Conservation (phyloP, 2,329 filamentous ascomycete species). For the Penicillium sp. region DNA sequence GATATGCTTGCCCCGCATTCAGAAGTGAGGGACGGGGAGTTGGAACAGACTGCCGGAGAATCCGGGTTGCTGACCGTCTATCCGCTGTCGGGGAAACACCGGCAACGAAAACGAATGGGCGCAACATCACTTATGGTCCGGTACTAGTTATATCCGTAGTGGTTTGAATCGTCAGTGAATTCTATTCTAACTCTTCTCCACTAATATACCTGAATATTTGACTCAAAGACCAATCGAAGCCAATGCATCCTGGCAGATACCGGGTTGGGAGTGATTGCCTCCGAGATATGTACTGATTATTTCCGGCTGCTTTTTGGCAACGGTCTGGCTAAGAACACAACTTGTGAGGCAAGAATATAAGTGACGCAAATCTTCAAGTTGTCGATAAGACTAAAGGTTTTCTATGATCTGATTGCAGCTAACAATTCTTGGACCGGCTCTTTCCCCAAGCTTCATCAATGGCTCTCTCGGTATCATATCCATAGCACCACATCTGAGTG, state of each 20-base stretch:
- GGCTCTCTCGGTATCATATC: conserved; percentile 45
- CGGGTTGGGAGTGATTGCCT: not conserved
- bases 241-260: not conserved
- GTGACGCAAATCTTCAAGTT: not conserved
- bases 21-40: not conserved
- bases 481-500: conserved; percentile 52
- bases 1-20: not conserved
- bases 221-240: too few relatives aligned
- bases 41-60: not conserved
- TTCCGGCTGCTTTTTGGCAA: not conserved
- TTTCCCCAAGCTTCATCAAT: conserved; percentile 33
- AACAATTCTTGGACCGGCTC: not conserved
- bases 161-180: too few relatives aligned
- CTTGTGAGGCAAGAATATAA: not conserved
- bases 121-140: too few relatives aligned
- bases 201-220: too few relatives aligned
- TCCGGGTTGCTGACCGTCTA: not conserved
- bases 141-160: too few relatives aligned
- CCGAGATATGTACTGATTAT: not conserved
- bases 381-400: not conserved
- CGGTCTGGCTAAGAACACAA: too few relatives aligned
- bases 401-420: not conserved
- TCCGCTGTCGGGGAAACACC: not conserved
- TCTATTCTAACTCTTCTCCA: too few relatives aligned
- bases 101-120: too few relatives aligned